Conservation (phyloP, 2,329 filamentous ascomycete species). For the Pseudogymnoascus sp. region DNA sequence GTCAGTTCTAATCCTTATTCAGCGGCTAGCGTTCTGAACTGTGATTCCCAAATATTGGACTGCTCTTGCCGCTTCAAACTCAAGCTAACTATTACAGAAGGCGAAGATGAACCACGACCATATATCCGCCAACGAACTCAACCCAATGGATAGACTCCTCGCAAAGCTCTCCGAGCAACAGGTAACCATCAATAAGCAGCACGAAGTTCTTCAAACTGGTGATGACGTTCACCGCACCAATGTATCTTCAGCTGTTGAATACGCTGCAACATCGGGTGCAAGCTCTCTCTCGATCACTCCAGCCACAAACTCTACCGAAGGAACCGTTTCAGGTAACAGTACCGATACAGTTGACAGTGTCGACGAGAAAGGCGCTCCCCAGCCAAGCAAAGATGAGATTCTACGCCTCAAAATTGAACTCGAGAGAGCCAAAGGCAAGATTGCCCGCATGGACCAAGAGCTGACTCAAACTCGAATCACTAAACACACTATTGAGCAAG, state of each 20-base stretch:
- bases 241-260: slow-evolving; percentile 33
- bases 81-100: slow-evolving; percentile 35
- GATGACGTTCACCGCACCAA: slow-evolving; percentile 24
- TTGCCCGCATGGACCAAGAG: slow-evolving; percentile 65
- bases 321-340: slow-evolving; percentile 38
- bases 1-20: slow-evolving; percentile 29
- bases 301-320: slow-evolving; percentile 46
- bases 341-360: slow-evolving; percentile 46
- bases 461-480: slow-evolving; percentile 56
- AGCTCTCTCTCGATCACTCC: slow-evolving; percentile 58
- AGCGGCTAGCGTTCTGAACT: not conserved
- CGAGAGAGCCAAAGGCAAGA: slow-evolving; percentile 61
- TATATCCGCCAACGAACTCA: slow-evolving; percentile 33
- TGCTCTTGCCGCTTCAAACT: not conserved
- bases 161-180: slow-evolving; percentile 69
- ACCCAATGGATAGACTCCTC: slow-evolving; percentile 64
- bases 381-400: slow-evolving; percentile 47
- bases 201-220: slow-evolving; percentile 41
- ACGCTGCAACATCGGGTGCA: slow-evolving; percentile 41
- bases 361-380: slow-evolving; percentile 32
- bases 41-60: not conserved
- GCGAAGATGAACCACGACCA: slow-evolving; percentile 42
- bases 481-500: slow-evolving; percentile 52
- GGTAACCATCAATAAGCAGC: slow-evolving; percentile 51
- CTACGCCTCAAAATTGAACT: slow-evolving; percentile 64